Evolutionary conservation across 2,329 filamentous ascomycete genomes (phyloP).

Genomic region (Pseudocercospora vitis): DNA sequence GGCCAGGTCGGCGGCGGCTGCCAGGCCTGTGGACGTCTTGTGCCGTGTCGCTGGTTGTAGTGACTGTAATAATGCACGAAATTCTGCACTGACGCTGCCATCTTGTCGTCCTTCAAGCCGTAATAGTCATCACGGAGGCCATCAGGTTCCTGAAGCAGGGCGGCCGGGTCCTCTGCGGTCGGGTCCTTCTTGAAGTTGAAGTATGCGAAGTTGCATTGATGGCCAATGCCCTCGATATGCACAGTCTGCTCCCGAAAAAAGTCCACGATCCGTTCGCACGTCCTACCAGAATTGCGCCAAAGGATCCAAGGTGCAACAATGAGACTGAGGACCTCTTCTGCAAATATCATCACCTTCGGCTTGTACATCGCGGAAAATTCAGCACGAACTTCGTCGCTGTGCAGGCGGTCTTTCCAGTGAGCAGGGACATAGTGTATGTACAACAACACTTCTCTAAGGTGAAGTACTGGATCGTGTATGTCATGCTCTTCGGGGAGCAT

Average conservation of each 20-base stretch:
- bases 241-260: conserved; percentile 98
- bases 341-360: conserved; percentile 84
- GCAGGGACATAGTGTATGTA: conserved; percentile 90
- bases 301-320: conserved; percentile 88
- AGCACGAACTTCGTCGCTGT: conserved; percentile 86
- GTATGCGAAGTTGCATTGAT: conserved; percentile 95
- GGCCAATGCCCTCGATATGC: conserved; percentile 91
- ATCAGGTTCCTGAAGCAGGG: conserved; percentile 39
- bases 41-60: conserved; percentile 33
- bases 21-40: conserved; percentile 29
- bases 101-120: conserved; percentile 92
- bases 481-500: conserved; percentile 80
- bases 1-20: conserved; percentile 38
- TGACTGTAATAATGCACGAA: conserved; percentile 83
- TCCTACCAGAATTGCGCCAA: conserved; percentile 80
- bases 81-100: conserved; percentile 94
- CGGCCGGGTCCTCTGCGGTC: conserved; percentile 46
- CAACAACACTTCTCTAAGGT: conserved; percentile 82
- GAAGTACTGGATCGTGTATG: conserved; percentile 89
- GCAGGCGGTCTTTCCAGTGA: conserved; percentile 85
- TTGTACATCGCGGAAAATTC: conserved; percentile 92
- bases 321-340: conserved; percentile 59
- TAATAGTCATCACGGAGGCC: conserved; percentile 87
- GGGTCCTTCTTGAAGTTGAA: conserved; percentile 91
- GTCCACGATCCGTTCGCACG: conserved; percentile 89